These are phyloP conservation scores for Knoxia roxburghii DNA, from an alignment of 257 asterid genomes.

Conservation along the genomic window DNA sequence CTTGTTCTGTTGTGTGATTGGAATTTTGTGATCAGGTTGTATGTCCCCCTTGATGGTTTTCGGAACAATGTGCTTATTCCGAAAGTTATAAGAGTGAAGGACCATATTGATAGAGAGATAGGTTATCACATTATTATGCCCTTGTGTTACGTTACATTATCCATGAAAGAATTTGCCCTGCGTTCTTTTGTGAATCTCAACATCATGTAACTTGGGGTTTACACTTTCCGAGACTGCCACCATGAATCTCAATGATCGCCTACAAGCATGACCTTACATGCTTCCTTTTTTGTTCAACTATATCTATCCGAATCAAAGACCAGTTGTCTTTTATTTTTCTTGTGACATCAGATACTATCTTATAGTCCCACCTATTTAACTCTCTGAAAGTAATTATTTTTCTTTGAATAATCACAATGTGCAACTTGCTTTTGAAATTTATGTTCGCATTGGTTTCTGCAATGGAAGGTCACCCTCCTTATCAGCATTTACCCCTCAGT, in stretches of 20 bases:
- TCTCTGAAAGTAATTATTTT: background rate
- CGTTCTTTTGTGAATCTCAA: background rate
- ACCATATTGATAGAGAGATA: background rate
- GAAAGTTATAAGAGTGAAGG: background rate
- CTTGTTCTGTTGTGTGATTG: background rate
- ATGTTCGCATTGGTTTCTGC: background rate
- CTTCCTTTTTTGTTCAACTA: background rate
- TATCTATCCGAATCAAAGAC: background rate
- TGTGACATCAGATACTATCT: constrained; percentile 1
- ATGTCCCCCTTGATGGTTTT: background rate
- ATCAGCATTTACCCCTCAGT: background rate
- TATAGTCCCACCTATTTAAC: background rate
- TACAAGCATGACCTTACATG: background rate
- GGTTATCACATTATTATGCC: background rate
- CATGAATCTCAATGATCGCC: background rate
- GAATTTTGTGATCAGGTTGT: background rate
- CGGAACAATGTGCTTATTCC: background rate
- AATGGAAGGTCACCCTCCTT: background rate
- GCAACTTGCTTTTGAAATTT: background rate
- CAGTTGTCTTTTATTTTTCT: background rate
- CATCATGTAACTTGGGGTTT: background rate
- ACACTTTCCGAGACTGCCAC: background rate
- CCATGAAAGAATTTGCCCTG: background rate
- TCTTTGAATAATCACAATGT: background rate
- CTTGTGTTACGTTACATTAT: background rate